Percentiles rank a stretch among this genome's conserved stretches.
Evolutionary conservation across 106 monocot species (phyloP).

Genomic region (Allium sativum): DNA sequence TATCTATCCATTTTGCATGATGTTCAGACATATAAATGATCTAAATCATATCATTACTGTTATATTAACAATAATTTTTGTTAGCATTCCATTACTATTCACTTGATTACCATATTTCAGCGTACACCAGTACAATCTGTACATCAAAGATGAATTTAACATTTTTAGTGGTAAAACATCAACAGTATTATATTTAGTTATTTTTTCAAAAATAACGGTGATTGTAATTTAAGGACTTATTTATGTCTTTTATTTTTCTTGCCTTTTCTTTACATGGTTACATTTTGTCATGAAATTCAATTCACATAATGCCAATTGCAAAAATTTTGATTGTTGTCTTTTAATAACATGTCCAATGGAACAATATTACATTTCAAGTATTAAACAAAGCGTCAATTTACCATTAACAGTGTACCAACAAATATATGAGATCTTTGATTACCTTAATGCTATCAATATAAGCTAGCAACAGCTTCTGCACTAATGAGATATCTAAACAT

Average conservation of each 20-base stretch:
- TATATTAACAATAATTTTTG: not conserved
- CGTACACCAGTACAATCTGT: not conserved
- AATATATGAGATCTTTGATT: not conserved
- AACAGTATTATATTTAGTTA: no score
- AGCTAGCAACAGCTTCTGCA: no score
- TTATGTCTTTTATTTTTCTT: not conserved
- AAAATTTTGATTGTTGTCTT: not conserved
- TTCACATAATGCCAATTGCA: not conserved
- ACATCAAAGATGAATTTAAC: not conserved
- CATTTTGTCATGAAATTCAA: not conserved
- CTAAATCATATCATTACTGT: not conserved
- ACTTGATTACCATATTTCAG: not conserved
- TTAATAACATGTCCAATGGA: not conserved
- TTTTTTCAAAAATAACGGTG: no score
- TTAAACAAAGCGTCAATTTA: not conserved
- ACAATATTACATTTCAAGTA: not conserved
- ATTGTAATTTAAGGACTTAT: no score
- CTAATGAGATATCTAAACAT: not conserved
- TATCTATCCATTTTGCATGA: not conserved
- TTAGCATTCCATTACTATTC: not conserved
- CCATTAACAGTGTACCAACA: not conserved
- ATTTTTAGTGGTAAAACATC: no score
- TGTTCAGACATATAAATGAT: not conserved
- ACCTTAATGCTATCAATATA: not conserved
- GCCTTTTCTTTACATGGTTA: not conserved